phyloP scores from a whole-genome alignment of 148 eudicot species.

The Rhododendron kiyosumense region DNA sequence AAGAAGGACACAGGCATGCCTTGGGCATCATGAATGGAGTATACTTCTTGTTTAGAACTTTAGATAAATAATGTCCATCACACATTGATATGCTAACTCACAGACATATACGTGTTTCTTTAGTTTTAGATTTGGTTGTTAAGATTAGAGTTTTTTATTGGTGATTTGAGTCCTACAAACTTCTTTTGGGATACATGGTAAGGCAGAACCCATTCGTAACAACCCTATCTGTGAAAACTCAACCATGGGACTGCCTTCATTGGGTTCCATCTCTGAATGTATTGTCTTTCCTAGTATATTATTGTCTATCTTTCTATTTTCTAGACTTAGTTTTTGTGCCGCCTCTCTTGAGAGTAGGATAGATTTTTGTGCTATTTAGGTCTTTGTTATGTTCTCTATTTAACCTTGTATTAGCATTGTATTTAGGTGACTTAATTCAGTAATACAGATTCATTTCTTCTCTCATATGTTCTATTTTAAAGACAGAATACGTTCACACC shows the following conservation, averaged over 20 bases:
- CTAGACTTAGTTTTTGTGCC: not conserved
- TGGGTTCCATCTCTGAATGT: not conserved
- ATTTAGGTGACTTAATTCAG: no score
- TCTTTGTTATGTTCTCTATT: not conserved
- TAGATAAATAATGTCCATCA: not conserved
- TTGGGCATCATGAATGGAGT: not conserved
- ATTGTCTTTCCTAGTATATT: not conserved
- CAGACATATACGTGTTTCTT: not conserved
- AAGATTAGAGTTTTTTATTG: not conserved
- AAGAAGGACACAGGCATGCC: not conserved
- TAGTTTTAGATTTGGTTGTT: not conserved
- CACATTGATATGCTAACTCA: not conserved
- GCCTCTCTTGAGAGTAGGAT: not conserved
- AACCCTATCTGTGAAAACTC: not conserved
- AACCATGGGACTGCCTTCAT: not conserved
- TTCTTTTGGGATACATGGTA: not conserved
- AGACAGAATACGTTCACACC: no score
- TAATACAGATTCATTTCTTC: no score
- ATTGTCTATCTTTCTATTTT: not conserved
- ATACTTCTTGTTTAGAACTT: not conserved
- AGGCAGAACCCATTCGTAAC: not conserved
- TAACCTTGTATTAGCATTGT: not conserved
- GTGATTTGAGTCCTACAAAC: not conserved
- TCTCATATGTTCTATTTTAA: not conserved
- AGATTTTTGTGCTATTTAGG: not conserved